These are phyloP conservation scores for Fusarium austroafricanum DNA, from an alignment of 2,329 filamentous ascomycete species.

Conservation along the genomic window DNA sequence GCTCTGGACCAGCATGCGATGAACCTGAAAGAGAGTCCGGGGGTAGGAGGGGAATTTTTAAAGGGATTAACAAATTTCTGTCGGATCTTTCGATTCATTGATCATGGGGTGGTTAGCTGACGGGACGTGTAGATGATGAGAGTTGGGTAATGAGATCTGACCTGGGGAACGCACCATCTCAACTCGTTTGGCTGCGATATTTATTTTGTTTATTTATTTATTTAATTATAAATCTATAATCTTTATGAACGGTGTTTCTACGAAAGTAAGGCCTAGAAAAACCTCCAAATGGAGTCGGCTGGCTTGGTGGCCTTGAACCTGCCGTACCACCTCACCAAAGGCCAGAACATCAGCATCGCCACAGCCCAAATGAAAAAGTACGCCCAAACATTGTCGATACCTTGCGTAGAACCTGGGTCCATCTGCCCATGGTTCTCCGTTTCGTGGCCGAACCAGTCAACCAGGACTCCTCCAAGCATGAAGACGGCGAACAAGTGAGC, in stretches of 20 bases:
- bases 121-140: not conserved
- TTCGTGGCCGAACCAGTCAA: slow-evolving; percentile 51
- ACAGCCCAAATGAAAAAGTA: slow-evolving; percentile 54
- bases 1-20: not conserved
- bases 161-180: no score
- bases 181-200: not conserved
- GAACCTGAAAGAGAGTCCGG: not conserved
- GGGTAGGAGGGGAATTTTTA: not conserved
- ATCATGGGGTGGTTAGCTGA: rapidly evolving
- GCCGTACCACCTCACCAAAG: slow-evolving; percentile 56
- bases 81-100: not conserved
- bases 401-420: slow-evolving; percentile 43
- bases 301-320: slow-evolving; percentile 56
- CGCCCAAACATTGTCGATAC: slow-evolving; percentile 53
- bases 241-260: no score
- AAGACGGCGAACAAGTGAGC: slow-evolving; percentile 53
- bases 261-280: slow-evolving; percentile 51
- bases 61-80: not conserved
- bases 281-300: slow-evolving; percentile 59
- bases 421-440: slow-evolving; percentile 44
- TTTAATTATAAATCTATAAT: not conserved
- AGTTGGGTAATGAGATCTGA: not conserved
- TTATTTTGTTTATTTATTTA: not conserved
- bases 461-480: slow-evolving; percentile 39
- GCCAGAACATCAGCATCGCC: slow-evolving; percentile 55